Evolutionary conservation across 1,284 basidiomycete species (phyloP).

Genomic region (Uromyces viciae-fabae): DNA sequence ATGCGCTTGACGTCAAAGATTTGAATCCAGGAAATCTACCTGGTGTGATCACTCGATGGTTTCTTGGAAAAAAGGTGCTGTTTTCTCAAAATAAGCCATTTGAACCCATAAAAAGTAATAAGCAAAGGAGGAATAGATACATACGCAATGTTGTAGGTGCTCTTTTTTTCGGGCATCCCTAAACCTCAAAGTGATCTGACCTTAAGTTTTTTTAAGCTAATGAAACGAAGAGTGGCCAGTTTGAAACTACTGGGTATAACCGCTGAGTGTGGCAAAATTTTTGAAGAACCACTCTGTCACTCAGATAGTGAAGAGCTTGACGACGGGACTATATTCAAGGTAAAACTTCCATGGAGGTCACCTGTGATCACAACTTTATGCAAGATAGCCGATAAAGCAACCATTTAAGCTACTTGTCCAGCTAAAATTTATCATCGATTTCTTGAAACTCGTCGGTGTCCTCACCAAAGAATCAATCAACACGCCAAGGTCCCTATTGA

Average conservation of each 20-base stretch:
- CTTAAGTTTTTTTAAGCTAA: neutral
- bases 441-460: neutral
- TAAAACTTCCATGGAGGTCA: neutral
- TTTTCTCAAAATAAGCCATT: neutral
- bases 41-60: neutral
- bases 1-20: neutral
- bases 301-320: conserved; percentile 5
- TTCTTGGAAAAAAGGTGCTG: neutral
- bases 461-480: neutral
- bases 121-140: neutral
- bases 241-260: neutral
- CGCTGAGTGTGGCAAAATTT: neutral
- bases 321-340: neutral
- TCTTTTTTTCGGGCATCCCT: neutral
- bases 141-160: neutral
- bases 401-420: neutral
- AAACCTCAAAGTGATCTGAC: neutral
- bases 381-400: neutral
- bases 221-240: neutral
- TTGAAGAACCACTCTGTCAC: neutral
- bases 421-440: neutral
- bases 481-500: neutral
- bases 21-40: neutral
- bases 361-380: neutral
- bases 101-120: neutral